phyloP scores from a whole-genome alignment of 2,329 filamentous ascomycete genomes.

The Remersonia thermophila region DNA sequence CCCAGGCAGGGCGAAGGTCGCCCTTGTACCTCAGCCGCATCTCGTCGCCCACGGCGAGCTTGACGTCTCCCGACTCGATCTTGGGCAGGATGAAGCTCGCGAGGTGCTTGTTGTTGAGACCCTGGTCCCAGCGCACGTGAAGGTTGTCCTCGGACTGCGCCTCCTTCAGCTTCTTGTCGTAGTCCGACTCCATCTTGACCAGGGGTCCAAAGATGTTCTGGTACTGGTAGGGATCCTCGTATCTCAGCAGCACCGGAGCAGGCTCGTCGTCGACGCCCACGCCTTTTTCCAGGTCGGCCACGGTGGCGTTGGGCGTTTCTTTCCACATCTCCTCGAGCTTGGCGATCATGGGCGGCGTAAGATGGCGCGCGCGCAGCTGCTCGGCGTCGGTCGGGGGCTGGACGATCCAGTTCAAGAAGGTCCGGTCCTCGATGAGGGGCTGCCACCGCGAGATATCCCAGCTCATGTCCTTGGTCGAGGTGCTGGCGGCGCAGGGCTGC shows the following conservation, averaged over 20 bases:
- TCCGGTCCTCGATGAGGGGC: constrained; percentile 90
- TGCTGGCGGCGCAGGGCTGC: constrained; percentile 87
- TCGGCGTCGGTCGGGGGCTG: constrained; percentile 81
- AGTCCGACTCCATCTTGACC: constrained; percentile 98
- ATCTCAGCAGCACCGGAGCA: constrained; percentile 79
- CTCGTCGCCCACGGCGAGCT: constrained; percentile 93
- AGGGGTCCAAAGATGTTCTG: constrained; percentile 97
- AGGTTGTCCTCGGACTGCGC: constrained; percentile 95
- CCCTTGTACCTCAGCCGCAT: constrained; percentile 97
- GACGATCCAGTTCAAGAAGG: constrained; percentile 90
- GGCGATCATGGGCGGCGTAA: constrained; percentile 88
- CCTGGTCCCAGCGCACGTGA: constrained; percentile 85
- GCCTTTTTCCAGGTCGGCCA: constrained; percentile 83
- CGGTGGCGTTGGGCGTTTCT: constrained; percentile 76
- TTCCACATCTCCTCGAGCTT: constrained; percentile 99
- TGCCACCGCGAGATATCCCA: constrained; percentile 99
- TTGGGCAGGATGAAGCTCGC: constrained; percentile 94
- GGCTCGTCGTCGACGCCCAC: constrained; percentile 91
- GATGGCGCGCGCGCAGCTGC: constrained; percentile 84
- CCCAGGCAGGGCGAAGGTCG: constrained; percentile 83
- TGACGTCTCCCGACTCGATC: constrained; percentile 93
- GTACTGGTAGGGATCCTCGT: constrained; percentile 96
- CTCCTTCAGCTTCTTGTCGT: constrained; percentile 97
- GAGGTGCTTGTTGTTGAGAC: constrained; percentile 92
- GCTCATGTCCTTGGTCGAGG: constrained; percentile 98